Base-by-base conservation (phyloP, 352 stramenopile genomes). In the Pythium apleroticum region DNA sequence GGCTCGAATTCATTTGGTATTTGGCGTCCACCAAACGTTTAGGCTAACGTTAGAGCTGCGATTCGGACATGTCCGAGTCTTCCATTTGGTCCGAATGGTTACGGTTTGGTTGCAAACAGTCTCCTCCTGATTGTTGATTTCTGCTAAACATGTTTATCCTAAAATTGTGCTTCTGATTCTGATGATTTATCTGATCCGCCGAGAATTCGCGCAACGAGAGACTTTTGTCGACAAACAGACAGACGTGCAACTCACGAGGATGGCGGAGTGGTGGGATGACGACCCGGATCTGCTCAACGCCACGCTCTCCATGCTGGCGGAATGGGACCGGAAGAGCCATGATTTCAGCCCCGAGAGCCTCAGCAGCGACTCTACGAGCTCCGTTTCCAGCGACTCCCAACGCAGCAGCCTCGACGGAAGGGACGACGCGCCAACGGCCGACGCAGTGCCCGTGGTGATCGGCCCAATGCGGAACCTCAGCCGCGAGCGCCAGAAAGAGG, bases 271-370 rank as follows among this genome's bases (percentile, higher is more conserved):
- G 41, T 49, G 41, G 41, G 41, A 49, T 19, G 41, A 49, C 41
- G 41, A 49, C 41, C 41, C 41, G n/a, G 41, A 49, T 17, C 41
- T 49, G 41, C 41, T 49, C 19, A 49, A 19, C 41, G 41, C 41
- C 17, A 49, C 41, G 41, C 41, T 49, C 17, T 49, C 41, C 5
- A 49, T 49, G 41, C 41, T 49, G 19, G 41, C 41, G n/a, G 41
- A 22, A 49, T 49, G 41, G 41, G 41, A 49, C 41, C 19, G 41
- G 17, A 49, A 49, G 41, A 49, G 41, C n/a, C 41, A 25, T 0
- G 7, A 6, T 4, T 2, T 2, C 10, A 19, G n/a, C 7, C 41
- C 41, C n/a, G 41, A 49, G 15, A 49, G 41, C 12, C n/a, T 25
- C 41, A 49, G 41, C 19, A 49, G 41, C 41, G 41, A 6, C 17